Base-by-base conservation (phyloP, 805 yeast species). In the Metschnikowia peoriensis region DNA sequence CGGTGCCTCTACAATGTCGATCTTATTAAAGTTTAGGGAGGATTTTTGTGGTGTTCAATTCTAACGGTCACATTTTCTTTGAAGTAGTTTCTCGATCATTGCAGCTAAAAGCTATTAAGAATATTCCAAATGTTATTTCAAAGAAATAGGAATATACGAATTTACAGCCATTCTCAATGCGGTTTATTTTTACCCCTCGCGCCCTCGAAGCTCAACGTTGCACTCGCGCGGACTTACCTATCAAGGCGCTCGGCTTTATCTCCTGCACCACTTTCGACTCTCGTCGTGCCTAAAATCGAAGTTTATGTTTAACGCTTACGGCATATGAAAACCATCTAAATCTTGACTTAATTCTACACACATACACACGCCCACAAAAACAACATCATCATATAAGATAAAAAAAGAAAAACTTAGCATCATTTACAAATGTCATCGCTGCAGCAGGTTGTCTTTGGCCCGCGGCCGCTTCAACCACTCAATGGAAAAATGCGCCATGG, bases 401-500 rank as follows among this genome's bases (percentile, higher is more conserved):
- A 7, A 16, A 37, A 12, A 6, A 10, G n/a, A 27, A 40, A 35
- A 41, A 29, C 39, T 35, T 22, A 7, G 22, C 48, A 14, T 7
- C 17, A 14, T n/a, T 10, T 10, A 34, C 37, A 7, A 17, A 55
- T 57, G 58, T 50, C 59, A 9, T 51, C 59, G 32, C 61, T 52
- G 49, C 55, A 51, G 49, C 34, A 43, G 59, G 66, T 56, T 17
- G 59, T 57, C 48, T 66, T 61, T 46, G 73, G 73, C 22, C 72
- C 72, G 16, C 56, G 68, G 45, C 80, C 79, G 38, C 64, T 76
- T 51, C 73, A 70, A 58, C 77, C 80, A 15, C 68, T 83, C 45
- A 83, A 83, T 61, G 78, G 78, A 45, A 79, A 77, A 50, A 78
- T 81, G 71, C 73, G 88, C 47, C 88, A 83, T 64, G 88, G 88